Conservation (phyloP, 148 eudicot species). For the Rhododendron mucronatum region DNA sequence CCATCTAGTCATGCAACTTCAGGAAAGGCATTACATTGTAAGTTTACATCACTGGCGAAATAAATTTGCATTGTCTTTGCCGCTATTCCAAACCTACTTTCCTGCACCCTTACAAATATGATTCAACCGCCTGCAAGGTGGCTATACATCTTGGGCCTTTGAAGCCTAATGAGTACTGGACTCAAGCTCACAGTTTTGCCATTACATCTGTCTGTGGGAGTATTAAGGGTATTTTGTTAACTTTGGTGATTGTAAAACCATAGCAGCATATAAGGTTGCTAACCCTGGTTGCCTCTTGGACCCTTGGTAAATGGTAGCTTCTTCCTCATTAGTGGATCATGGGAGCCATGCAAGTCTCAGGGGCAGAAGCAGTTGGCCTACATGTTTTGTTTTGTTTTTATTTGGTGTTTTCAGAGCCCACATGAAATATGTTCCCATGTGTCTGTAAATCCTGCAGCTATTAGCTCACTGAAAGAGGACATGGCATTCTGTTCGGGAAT, state of each 20-base stretch:
- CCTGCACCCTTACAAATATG: not conserved
- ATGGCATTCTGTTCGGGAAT: not conserved
- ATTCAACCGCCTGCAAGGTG: not conserved
- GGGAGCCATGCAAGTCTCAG: not conserved
- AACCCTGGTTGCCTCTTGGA: not conserved
- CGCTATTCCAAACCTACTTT: not conserved
- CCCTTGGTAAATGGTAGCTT: not conserved
- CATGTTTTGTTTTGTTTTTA: not conserved
- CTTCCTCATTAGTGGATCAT: not conserved
- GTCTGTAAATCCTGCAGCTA: not conserved
- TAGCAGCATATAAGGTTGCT: not conserved
- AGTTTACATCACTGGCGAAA: slow-evolving; percentile 20
- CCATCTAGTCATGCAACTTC: slow-evolving; percentile 5
- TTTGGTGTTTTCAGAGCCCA: not conserved
- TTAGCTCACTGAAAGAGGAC: not conserved
- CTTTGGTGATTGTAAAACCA: not conserved
- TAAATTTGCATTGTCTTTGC: not conserved
- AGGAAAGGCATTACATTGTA: slow-evolving; percentile 33
- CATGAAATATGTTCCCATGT: not conserved
- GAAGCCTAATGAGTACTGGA: not conserved
- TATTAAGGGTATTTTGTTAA: not conserved
- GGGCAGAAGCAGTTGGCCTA: not conserved
- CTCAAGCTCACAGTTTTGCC: not conserved
- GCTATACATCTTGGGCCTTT: not conserved
- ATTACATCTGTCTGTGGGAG: not conserved